These are phyloP conservation scores for Boechera stricta DNA, from an alignment of 345 rosid genomes.

Conservation along the genomic window DNA sequence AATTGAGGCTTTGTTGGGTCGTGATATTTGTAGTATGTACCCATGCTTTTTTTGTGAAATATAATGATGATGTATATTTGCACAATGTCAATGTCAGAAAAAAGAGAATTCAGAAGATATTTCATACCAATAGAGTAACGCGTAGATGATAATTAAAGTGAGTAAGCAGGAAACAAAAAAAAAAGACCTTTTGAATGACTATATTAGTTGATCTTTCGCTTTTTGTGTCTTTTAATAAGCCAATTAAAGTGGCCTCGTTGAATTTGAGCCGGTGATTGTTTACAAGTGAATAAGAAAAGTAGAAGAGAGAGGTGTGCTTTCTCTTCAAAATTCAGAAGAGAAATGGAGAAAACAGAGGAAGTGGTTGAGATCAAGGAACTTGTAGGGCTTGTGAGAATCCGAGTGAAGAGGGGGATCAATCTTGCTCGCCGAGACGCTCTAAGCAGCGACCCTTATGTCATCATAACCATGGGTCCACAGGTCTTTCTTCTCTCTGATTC, in stretches of 20 bases:
- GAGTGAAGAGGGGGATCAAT: slow-evolving; percentile 53
- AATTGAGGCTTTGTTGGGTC: neutral
- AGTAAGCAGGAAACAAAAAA: neutral
- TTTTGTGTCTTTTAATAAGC: neutral
- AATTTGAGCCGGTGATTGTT: slow-evolving; percentile 27
- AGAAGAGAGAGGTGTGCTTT: slow-evolving; percentile 10
- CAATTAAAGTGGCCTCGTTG: slow-evolving; percentile 19
- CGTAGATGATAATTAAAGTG: slow-evolving; percentile 8
- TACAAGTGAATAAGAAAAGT: slow-evolving; percentile 15
- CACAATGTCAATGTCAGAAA: neutral
- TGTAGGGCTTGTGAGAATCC: slow-evolving; percentile 52
- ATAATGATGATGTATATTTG: neutral
- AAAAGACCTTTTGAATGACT: neutral
- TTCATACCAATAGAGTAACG: slow-evolving; percentile 21
- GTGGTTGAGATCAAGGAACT: slow-evolving; percentile 46
- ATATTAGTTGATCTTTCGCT: neutral
- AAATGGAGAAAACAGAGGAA: slow-evolving; percentile 16
- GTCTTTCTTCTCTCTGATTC: slow-evolving; percentile 31
- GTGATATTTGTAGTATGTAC: neutral
- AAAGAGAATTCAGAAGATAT: slow-evolving; percentile 4
- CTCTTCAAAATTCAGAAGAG: slow-evolving; percentile 11
- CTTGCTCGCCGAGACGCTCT: slow-evolving; percentile 51
- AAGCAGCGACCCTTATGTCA: slow-evolving; percentile 63
- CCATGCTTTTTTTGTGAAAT: neutral
- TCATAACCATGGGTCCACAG: slow-evolving; percentile 56